These are phyloP conservation scores for Sphagnum contortum DNA, from an alignment of 225 moss, liverwort and hornwort species.

Conservation along the genomic window DNA sequence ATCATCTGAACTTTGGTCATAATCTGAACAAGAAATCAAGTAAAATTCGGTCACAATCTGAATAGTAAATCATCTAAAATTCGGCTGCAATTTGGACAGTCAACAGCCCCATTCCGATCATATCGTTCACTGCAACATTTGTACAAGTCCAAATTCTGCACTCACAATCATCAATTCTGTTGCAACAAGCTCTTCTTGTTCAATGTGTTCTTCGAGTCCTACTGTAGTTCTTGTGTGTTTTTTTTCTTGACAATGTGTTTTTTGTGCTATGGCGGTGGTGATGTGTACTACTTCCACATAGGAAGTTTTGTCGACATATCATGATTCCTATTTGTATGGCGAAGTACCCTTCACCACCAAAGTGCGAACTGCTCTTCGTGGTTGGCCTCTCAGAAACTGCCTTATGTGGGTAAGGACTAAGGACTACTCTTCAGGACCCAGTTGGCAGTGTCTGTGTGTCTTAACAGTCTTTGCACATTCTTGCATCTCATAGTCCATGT, in stretches of 20 bases:
- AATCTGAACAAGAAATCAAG: too few species aligned
- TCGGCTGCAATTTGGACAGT: too few species aligned
- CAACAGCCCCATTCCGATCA: too few species aligned
- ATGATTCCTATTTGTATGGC: constrained; percentile 83
- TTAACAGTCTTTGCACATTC: too few species aligned
- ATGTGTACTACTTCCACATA: constrained; percentile 6
- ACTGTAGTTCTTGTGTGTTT: not conserved
- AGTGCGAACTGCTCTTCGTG: constrained; percentile 82
- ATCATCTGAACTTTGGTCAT: too few species aligned
- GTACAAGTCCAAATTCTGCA: too few species aligned
- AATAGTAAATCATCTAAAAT: too few species aligned
- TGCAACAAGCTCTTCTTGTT: not conserved
- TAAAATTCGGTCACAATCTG: too few species aligned
- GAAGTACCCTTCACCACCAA: constrained; percentile 80
- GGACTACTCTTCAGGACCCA: constrained; percentile 2
- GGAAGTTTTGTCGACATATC: constrained; percentile 44
- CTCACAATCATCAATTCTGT: not conserved
- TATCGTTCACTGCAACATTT: too few species aligned
- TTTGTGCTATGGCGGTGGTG: too few species aligned
- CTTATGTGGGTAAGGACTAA: constrained; percentile 55
- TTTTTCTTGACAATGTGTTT: not conserved
- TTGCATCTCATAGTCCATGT: too few species aligned
- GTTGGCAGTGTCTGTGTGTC: too few species aligned
- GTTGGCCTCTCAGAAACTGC: constrained; percentile 54
- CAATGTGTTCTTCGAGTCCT: not conserved